These are phyloP conservation scores for Ustilago vetiveriae DNA, from an alignment of 1,284 basidiomycete species.

Conservation along the genomic window DNA sequence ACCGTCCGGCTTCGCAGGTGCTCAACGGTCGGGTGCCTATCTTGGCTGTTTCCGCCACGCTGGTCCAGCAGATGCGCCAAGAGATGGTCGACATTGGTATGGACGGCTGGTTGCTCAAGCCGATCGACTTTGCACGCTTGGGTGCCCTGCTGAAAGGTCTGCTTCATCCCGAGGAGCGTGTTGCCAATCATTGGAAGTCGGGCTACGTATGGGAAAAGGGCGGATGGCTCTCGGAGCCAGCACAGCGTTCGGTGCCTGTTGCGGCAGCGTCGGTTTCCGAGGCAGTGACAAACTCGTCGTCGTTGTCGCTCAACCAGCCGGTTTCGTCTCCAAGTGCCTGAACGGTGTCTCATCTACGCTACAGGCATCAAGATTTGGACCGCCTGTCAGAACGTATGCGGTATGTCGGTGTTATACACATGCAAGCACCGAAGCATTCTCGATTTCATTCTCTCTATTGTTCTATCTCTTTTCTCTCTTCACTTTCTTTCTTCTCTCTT, in stretches of 20 bases:
- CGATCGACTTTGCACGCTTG: conserved; percentile 75
- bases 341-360: too few species aligned
- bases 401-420: conserved; percentile 21
- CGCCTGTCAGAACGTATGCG: too few species aligned
- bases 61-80: conserved; percentile 74
- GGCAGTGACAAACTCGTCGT: neutral
- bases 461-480: neutral
- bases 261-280: conserved; percentile 13
- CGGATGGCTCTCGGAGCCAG: conserved; percentile 59
- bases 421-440: conserved; percentile 2
- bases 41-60: conserved; percentile 83
- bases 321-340: conserved; percentile 17
- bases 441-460: too few species aligned
- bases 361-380: too few species aligned
- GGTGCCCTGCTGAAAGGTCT: conserved; percentile 52
- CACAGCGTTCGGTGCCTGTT: conserved; percentile 32
- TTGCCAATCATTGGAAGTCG: conserved; percentile 51
- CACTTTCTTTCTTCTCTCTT: neutral
- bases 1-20: conserved; percentile 66
- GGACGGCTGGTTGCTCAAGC: conserved; percentile 88
- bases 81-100: conserved; percentile 75
- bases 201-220: conserved; percentile 61
- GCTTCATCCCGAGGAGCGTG: conserved; percentile 44
- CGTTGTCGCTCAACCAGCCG: conserved; percentile 4
- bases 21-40: conserved; percentile 80